Base-by-base conservation (phyloP, 495 filamentous ascomycete species). In the Penicillium verhagenii region DNA sequence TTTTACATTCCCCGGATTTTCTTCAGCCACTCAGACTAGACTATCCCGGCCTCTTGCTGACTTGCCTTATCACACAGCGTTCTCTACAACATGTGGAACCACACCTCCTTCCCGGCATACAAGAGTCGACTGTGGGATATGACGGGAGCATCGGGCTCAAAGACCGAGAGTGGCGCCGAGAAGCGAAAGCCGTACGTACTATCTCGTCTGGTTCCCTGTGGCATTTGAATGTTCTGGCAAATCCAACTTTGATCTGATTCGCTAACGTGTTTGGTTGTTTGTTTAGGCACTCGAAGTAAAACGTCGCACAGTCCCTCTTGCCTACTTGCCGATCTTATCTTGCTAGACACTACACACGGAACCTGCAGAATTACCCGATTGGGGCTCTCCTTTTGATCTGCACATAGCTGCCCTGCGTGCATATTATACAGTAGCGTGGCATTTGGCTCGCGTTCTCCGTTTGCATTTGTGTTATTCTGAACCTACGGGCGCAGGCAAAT, bases 11-110 rank as follows among this genome's bases (percentile, higher is more conserved):
- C 26, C 46, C 16, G 4, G 14, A 2, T 48, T 6, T 48, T 14
- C 24, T n/a, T 51, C 49, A 26, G 24, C 14, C 13, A 35, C 16
- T 10, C 25, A 23, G 21, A 1, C 43, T 31, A 20, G 26, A 18
- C 20, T 23, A n/a, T n/a, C n/a, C n/a, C 19, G 46, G 24, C 10
- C 16, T 33, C 10, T 48, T 43, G 33, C 54, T 63, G 26, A 59
- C 38, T 33, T 33, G 3, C 29, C 47, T 7, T 35, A 57, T 19
- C 21, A 40, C 25, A 18, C 5, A 83, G 79, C 63, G 59, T 86
- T 62, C 75, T 91, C 39, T 86, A 90, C 50, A 91, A 90, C 61
- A 86, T 88, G 18, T 92, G 88, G 88, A 89, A 91, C 63, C 72
- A 88, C 55, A 82, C 75, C 49, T 73, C 75, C 52, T 75, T 79